A percentile compares a stretch with the other conserved stretches of the same genome.
phyloP scores from a whole-genome alignment of 129 eudicot genomes.

The Flaveria trinervia region DNA sequence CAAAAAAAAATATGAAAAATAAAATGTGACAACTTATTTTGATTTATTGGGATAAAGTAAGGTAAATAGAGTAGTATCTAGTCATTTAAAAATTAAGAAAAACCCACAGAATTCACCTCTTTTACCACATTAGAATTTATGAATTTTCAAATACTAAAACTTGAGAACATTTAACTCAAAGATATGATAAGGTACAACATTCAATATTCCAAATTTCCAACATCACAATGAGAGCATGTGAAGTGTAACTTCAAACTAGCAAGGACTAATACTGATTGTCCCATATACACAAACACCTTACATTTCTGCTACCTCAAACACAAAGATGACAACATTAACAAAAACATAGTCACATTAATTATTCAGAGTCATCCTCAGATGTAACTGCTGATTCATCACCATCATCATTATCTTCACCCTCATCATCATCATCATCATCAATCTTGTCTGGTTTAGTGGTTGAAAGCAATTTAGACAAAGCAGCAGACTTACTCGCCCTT shows the following conservation, averaged over 20 bases:
- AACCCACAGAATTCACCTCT: neutral
- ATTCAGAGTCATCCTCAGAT: conserved; percentile 62
- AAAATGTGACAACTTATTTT: no score
- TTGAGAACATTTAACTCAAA: neutral
- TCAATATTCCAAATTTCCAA: neutral
- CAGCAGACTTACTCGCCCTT: conserved; percentile 94
- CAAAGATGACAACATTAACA: conserved; percentile 15
- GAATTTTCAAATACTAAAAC: neutral
- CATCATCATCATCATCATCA: conserved; percentile 25
- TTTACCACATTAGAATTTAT: neutral
- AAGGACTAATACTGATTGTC: neutral
- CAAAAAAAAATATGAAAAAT: no score
- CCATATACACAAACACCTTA: conserved; percentile 33
- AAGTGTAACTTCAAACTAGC: conserved; percentile 3
- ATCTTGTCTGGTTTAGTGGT: conserved; percentile 40
- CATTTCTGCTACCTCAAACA: conserved; percentile 16
- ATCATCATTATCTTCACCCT: conserved; percentile 43
- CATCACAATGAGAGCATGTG: conserved; percentile 33
- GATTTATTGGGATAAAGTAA: no score
- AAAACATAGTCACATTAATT: conserved; percentile 24
- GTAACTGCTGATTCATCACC: conserved; percentile 56
- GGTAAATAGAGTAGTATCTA: no score
- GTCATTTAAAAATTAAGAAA: no score
- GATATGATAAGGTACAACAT: neutral
- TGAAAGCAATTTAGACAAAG: conserved; percentile 64